These are phyloP conservation scores for Neurospora sp. DNA, from an alignment of 495 filamentous ascomycete species.

Conservation along the genomic window DNA sequence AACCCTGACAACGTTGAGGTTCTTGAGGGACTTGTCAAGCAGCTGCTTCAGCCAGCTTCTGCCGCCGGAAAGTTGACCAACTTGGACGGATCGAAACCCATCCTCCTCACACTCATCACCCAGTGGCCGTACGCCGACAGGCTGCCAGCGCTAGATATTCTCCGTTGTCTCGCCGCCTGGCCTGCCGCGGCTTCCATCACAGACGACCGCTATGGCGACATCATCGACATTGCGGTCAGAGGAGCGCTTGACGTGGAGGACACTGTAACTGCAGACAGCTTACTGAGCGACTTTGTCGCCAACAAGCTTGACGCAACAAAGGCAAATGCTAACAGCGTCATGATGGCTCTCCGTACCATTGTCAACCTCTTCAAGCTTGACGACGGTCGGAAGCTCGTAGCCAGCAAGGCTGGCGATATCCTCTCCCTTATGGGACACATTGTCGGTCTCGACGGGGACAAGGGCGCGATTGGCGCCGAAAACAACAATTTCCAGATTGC, in stretches of 20 bases:
- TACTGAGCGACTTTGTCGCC: conserved; percentile 15
- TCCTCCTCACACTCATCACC: conserved; percentile 58
- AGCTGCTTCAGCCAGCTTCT: conserved; percentile 7
- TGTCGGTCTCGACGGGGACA: conserved; percentile 38
- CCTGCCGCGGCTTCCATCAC: conserved; percentile 48
- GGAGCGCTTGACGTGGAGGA: conserved; percentile 34
- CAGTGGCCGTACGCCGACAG: conserved; percentile 68
- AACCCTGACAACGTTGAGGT: conserved; percentile 55
- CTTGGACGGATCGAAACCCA: conserved; percentile 43
- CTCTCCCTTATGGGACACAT: conserved; percentile 28
- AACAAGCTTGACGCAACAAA: conserved; percentile 3
- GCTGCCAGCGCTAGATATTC: conserved; percentile 75
- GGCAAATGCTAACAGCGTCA: conserved; percentile 58
- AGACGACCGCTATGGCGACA: conserved; percentile 31
- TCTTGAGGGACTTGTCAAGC: conserved; percentile 4
- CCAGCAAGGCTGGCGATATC: conserved; percentile 48
- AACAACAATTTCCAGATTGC: conserved; percentile 80
- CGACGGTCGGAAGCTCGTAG: conserved; percentile 54
- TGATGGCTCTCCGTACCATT: conserved; percentile 74
- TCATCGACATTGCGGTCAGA: conserved; percentile 35
- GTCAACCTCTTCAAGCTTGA: conserved; percentile 79
- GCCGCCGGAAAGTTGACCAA: conserved; percentile 25
- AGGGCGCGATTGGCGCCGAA: conserved; percentile 38
- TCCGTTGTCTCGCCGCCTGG: conserved; percentile 66
- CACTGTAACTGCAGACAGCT: conserved; percentile 22